Base-by-base conservation (phyloP, 495 filamentous ascomycete genomes). In the Amniculicola lignicola region DNA sequence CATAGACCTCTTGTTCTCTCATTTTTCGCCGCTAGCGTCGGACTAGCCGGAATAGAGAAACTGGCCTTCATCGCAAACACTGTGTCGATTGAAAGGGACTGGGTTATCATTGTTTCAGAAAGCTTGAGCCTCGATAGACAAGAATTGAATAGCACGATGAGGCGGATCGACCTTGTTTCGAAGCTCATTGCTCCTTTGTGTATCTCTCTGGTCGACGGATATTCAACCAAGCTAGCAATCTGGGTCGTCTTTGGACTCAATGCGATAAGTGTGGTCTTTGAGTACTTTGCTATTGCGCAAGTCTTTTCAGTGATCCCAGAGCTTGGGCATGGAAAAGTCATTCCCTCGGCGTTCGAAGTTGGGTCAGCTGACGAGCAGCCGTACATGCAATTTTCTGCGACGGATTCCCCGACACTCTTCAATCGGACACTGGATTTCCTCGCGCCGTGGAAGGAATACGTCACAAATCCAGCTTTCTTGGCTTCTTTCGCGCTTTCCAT, bases 401-500 rank as follows among this genome's bases (percentile, higher is more conserved):
- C 37, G 37, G 6, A 9, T 18, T 9, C 16, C 19, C 37, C 6
- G 16, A 6, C 37, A 18, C 37, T 40, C 6, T 19, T 40, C 10
- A 33, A 7, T 7, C 29, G n/a, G 7, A 7, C n/a, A n/a, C 29
- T 7, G n/a, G 22, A 46, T 2, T 49, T 3, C 25, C 33, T 57
- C 15, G 18, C 9, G n/a, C 55, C 55, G 21, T 59, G 28, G 23
- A 46, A 46, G 23, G 47, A 45, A 19, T 74, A 76, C 28, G 51
- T 68, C 11, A 52, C 51, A 1, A 66, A 70, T 40, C 66, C 51
- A 4, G 65, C 61, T 4, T 70, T 72, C 59, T 63, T 70, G 2
- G 65, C 72, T 6, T 77, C 74, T 2, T 62, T 74, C 37, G 57
- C 73, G 23, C 57, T 70, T 7, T 48, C 64, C 2, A 33, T 75